Conservation (phyloP, 768 basidiomycete species). For the Boletus vermiculosoides region DNA sequence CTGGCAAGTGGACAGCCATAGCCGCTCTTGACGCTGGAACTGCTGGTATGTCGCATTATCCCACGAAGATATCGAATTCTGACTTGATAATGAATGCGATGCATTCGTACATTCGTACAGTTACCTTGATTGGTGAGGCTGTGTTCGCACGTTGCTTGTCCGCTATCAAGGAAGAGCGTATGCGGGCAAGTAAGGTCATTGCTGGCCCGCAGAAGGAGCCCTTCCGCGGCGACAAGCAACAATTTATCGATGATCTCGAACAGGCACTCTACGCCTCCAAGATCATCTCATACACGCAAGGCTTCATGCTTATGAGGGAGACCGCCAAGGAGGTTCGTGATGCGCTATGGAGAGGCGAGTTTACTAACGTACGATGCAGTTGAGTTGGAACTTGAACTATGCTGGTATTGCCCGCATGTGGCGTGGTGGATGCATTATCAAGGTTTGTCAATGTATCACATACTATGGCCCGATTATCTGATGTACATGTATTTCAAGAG, state of each 20-base stretch:
- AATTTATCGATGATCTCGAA: conserved; percentile 99
- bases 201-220: conserved; percentile 87
- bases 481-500: conserved; percentile 42
- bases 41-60: conserved; percentile 52
- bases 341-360: neutral
- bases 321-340: conserved; percentile 83
- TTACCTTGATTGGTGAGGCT: conserved; percentile 98
- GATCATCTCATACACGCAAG: conserved; percentile 99
- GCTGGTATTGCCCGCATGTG: conserved; percentile 98
- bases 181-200: conserved; percentile 87
- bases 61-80: conserved; percentile 5
- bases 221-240: conserved; percentile 97
- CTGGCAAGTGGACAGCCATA: conserved; percentile 99
- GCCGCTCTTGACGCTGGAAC: conserved; percentile 92
- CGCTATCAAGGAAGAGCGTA: conserved; percentile 93
- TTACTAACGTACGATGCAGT: conserved; percentile 35
- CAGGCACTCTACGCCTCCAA: conserved; percentile 99
- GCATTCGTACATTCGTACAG: conserved; percentile 39
- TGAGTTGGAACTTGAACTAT: conserved; percentile 92
- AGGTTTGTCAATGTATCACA: conserved; percentile 43
- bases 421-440: conserved; percentile 99
- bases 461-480: conserved; percentile 10
- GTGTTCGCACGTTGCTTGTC: conserved; percentile 99
- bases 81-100: conserved; percentile 9
- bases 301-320: conserved; percentile 99